phyloP scores from a whole-genome alignment of 768 basidiomycete genomes.

The Dioszegia aurantiaca region DNA sequence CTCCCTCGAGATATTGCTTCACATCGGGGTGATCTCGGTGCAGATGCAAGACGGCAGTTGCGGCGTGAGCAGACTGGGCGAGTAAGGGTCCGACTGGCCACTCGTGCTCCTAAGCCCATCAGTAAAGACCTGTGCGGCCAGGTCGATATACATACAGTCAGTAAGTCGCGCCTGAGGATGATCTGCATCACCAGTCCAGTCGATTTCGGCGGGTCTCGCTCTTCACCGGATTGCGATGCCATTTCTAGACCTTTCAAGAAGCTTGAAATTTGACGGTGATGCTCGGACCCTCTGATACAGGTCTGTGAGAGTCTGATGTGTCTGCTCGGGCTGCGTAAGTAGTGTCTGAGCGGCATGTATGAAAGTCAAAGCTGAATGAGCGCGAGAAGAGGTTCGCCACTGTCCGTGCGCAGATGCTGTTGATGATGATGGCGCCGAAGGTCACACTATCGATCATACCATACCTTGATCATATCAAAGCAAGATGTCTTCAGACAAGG shows the following conservation, averaged over 20 bases:
- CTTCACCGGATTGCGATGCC: not conserved
- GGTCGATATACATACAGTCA: slow-evolving; percentile 31
- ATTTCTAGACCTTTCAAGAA: not conserved
- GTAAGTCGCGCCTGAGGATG: slow-evolving; percentile 42
- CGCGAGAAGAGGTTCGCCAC: too few relatives aligned
- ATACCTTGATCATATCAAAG: not conserved
- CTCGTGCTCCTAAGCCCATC: slow-evolving; percentile 19
- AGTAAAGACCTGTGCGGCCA: not conserved
- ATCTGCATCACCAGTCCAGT: slow-evolving; percentile 52
- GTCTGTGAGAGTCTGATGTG: not conserved
- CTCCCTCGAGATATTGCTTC: slow-evolving; percentile 37
- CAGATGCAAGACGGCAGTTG: slow-evolving; percentile 48
- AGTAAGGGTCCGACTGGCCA: slow-evolving; percentile 52
- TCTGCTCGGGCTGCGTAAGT: not conserved
- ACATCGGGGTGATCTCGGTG: slow-evolving; percentile 41
- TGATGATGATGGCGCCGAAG: not conserved
- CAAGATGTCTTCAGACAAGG: slow-evolving; percentile 43
- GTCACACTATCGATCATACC: too few relatives aligned
- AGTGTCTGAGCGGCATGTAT: slow-evolving; percentile 2
- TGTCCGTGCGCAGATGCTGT: slow-evolving; percentile 2
- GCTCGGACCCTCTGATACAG: not conserved
- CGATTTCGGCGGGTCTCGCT: slow-evolving; percentile 17
- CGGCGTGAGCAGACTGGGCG: slow-evolving; percentile 50
- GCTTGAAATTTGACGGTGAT: not conserved
- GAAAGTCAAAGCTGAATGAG: too few relatives aligned